A percentile compares a stretch with the other conserved stretches of the same genome.
These are phyloP conservation scores for Anthoceros angustus DNA, from an alignment of 225 moss, liverwort and hornwort species.

Conservation along the genomic window DNA sequence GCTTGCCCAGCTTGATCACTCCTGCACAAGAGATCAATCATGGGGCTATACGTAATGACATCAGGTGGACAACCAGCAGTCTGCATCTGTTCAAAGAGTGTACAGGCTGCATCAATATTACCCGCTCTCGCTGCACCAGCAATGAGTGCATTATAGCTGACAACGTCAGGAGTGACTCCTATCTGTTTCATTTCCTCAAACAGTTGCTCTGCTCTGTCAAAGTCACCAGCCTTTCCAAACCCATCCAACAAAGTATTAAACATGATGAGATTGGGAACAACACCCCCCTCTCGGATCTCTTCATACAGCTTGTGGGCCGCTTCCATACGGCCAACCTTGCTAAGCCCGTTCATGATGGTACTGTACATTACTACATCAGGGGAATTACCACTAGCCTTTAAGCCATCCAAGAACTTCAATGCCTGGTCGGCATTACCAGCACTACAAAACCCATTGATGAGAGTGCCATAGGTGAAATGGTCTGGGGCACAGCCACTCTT, in stretches of 20 bases:
- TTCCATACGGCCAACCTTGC: background rate
- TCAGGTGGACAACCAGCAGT: background rate
- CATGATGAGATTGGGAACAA: background rate
- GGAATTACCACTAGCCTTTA: background rate
- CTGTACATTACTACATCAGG: background rate
- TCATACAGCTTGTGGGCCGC: background rate
- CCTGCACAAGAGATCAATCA: constrained; percentile 9
- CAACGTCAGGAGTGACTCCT: constrained; percentile 7
- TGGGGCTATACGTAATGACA: constrained; percentile 11
- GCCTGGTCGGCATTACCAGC: constrained; percentile 1
- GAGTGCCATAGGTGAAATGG: background rate
- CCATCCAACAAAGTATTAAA: background rate
- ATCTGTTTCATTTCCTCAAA: constrained; percentile 13
- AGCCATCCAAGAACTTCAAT: background rate
- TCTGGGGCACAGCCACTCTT: background rate
- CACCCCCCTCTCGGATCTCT: background rate
- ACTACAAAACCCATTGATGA: background rate
- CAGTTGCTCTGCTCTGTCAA: background rate
- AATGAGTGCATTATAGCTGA: constrained; percentile 1
- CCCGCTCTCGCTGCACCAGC: background rate
- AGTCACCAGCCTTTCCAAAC: background rate
- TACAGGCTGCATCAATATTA: background rate
- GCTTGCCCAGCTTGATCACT: constrained; percentile 7
- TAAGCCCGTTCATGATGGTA: background rate
- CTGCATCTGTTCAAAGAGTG: background rate